Evolutionary conservation across 2,329 filamentous ascomycete genomes (phyloP).

Genomic region (Conoideocrella luteorostrata): DNA sequence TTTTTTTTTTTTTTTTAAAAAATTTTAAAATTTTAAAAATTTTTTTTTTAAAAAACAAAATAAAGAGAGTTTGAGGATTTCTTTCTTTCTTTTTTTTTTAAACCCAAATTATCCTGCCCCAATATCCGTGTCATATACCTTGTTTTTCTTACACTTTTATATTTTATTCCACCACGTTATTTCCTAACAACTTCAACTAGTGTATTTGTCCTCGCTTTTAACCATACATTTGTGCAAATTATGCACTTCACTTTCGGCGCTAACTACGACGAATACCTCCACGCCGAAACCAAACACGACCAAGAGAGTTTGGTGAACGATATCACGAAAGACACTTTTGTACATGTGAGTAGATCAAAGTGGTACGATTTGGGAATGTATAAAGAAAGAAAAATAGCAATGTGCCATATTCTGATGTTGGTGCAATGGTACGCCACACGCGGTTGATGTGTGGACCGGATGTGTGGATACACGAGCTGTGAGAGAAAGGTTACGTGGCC

Average conservation of each 20-base stretch:
- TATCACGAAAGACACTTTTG: not conserved
- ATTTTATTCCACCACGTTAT: too few relatives aligned
- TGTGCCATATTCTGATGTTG: not conserved
- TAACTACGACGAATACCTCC: not conserved
- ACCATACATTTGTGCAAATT: not conserved
- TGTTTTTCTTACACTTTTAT: too few relatives aligned
- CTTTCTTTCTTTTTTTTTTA: too few relatives aligned
- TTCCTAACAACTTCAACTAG: not conserved
- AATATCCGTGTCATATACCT: too few relatives aligned
- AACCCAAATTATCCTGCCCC: too few relatives aligned
- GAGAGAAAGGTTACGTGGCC: too few relatives aligned
- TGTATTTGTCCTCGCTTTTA: not conserved
- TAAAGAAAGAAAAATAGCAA: not conserved
- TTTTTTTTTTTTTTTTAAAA: too few relatives aligned
- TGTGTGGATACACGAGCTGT: too few relatives aligned
- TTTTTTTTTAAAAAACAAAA: too few relatives aligned
- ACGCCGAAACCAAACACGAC: not conserved
- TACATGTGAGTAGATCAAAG: not conserved
- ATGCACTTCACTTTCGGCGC: not conserved
- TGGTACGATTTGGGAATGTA: not conserved
- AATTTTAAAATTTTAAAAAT: too few relatives aligned
- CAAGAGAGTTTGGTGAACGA: not conserved
- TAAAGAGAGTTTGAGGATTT: too few relatives aligned
- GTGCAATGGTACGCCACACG: not conserved
- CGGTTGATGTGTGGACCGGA: too few relatives aligned